Conservation (phyloP, 75 land plant species). For the Pinus albicaulis region DNA sequence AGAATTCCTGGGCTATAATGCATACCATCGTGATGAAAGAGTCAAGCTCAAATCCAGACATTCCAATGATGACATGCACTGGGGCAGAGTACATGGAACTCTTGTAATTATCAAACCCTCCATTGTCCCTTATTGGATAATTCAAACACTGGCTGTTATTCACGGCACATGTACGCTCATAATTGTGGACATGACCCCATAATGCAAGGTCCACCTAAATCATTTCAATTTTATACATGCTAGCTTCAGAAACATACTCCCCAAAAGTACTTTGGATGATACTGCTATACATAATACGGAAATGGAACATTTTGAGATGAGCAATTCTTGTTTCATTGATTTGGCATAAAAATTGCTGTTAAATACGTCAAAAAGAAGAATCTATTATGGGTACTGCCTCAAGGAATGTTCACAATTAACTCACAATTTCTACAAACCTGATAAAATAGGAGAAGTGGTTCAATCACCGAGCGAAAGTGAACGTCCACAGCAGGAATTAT, state of each 20-base stretch:
- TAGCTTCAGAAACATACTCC: neutral
- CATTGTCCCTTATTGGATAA: slow-evolving; percentile 20
- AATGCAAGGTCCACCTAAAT: slow-evolving; percentile 39
- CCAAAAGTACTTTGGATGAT: neutral
- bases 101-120: slow-evolving; percentile 38
- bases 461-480: slow-evolving; percentile 24
- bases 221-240: neutral
- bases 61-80: slow-evolving; percentile 42
- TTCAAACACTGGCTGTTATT: slow-evolving; percentile 33
- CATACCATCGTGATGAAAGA: slow-evolving; percentile 16
- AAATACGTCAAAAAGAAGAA: neutral
- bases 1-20: neutral
- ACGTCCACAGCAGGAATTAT: slow-evolving; percentile 39
- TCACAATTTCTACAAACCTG: slow-evolving; percentile 21
- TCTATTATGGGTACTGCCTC: neutral
- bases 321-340: neutral
- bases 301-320: neutral
- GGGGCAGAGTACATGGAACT: slow-evolving; percentile 31
- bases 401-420: neutral
- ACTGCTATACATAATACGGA: neutral
- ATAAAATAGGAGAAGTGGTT: slow-evolving; percentile 34
- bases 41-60: slow-evolving; percentile 44
- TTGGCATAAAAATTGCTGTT: neutral
- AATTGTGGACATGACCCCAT: slow-evolving; percentile 59
- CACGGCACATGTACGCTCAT: slow-evolving; percentile 50